Evolutionary conservation across 2,329 filamentous ascomycete species (phyloP), one percentile per base, ranked within the genome.

Genomic region (Aspergillus transmontanensis): DNA sequence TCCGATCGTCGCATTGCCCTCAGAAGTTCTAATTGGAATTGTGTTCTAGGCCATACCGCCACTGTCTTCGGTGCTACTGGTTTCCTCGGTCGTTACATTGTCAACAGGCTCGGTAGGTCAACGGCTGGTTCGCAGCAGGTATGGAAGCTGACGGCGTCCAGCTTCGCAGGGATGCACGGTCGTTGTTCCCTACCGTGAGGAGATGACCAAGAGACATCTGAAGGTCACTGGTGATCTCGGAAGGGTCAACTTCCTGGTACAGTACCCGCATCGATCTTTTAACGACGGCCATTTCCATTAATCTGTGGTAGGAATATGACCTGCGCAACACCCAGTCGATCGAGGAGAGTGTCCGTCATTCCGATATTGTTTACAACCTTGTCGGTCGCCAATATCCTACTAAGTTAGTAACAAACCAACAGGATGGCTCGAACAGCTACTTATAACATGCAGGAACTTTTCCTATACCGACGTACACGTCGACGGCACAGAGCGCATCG

Each of bases 11-110:
- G 60, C 58, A 55, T 65, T 45, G 53, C 58, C 46, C 45, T 66
- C 58, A 62, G 64, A 69, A 67, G 55, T 65, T 70, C 74, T 72
- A 76, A 75, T 64, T 36, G 58, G 51, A 61, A 59, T 56, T 61
- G 50, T 64, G 59, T 71, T 68, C 65, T 80, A 93, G 94, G 94
- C 70, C 93, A 98, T 82, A 97, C 94, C 67, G 94, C 92, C 66
- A 99, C 95, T 63, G 94, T 99, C 73, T 99, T 99, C 82, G 95
- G 95, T 81, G 95, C 95, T 75, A 97, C 94, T 66, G 95, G 95
- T 68, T 94, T 96, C 79, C 84, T 99, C 61, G 95, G 95, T 76
- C 89, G 95, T 77, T 99, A 99, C 80, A 96, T 99, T 76, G 95
- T 99, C 76, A 97, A 97, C 83, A 88, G 93, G 79, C 86, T 99